These are phyloP conservation scores for Suhomyces maxii DNA, from an alignment of 1,139 yeast species.

Conservation along the genomic window DNA sequence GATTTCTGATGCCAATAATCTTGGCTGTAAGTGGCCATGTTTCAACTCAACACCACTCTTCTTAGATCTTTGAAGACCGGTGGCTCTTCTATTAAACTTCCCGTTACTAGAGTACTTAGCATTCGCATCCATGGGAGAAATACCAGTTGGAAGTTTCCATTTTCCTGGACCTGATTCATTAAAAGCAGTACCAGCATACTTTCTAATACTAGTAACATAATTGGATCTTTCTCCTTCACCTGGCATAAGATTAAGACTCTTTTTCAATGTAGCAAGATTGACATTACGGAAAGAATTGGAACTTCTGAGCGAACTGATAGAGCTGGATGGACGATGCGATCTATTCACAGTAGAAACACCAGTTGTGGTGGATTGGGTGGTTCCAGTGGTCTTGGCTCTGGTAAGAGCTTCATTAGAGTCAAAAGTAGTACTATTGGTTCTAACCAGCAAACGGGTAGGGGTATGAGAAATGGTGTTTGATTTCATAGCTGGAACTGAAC, in stretches of 20 bases:
- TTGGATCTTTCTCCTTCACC: slow-evolving; percentile 55
- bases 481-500: slow-evolving; percentile 3
- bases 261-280: slow-evolving; percentile 41
- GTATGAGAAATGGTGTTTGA: slow-evolving; percentile 4
- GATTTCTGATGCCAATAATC: slow-evolving; percentile 74
- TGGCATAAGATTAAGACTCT: slow-evolving; percentile 37
- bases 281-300: slow-evolving; percentile 37
- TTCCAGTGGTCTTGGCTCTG: slow-evolving; percentile 12
- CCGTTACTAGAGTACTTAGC: slow-evolving; percentile 32
- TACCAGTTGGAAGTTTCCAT: slow-evolving; percentile 69
- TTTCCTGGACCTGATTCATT: slow-evolving; percentile 55
- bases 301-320: slow-evolving; percentile 41
- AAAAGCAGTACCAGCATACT: slow-evolving; percentile 54
- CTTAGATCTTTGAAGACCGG: slow-evolving; percentile 29
- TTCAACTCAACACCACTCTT: slow-evolving; percentile 62
- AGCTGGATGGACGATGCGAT: slow-evolving; percentile 29
- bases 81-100: slow-evolving; percentile 33
- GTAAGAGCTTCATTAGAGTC: slow-evolving; percentile 11
- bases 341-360: slow-evolving; percentile 3
- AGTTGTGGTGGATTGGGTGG: slow-evolving; percentile 2
- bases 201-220: slow-evolving; percentile 56
- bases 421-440: slow-evolving; percentile 9
- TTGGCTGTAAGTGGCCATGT: slow-evolving; percentile 74
- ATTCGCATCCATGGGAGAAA: slow-evolving; percentile 44
- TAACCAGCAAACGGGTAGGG: slow-evolving; percentile 9